Evolutionary conservation across 805 yeast species (phyloP), one percentile per base, ranked within the genome.

Genomic region (Zygosaccharomyces gambellarensis): DNA sequence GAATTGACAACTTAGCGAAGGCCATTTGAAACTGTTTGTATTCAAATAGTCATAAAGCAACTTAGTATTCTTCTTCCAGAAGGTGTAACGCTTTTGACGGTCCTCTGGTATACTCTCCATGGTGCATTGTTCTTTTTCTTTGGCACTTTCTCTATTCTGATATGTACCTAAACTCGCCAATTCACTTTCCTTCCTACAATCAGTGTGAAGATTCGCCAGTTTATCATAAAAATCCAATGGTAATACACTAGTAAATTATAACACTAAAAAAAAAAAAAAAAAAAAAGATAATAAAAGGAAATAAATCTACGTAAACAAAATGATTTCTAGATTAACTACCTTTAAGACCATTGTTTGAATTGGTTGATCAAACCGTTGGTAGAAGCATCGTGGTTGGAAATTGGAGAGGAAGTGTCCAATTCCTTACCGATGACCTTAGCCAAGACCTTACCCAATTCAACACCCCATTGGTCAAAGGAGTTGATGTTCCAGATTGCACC

Each of bases 401-500:
- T 82, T 48, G 74, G 71, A 41, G 70, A 66, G 28, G 73, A 63
- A 66, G 78, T 80, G 61, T 86, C 87, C 67, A 94, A 82, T 75
- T 94, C 97, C 63, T 80, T 80, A 63, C 95, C 92, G 65, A 94
- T 92, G 51, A 80, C 94, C 83, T 94, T 94, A 68, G 99, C 99
- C 68, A 94, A 82, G 47, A 86, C 95, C 77, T 94, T 94, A 71
- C 99, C 99, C 63, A 94, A 86, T 77, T 94, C 99, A 65, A 94
- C 99, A 74, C 99, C 99, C 96, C 98, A 94, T 79, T 94, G 99
- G 78, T 94, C 99, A 69, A 89, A 94, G 17, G 98, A 92, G 83
- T 94, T 94, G 78, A 94, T 90, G 81, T 95, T 94, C 99, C 99
- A 92, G 66, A 94, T 75, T 50, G 99, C 99, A 75, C 99, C 99